These are phyloP conservation scores for Daldinia bambusicola DNA, from an alignment of 495 filamentous ascomycete species.

Conservation along the genomic window DNA sequence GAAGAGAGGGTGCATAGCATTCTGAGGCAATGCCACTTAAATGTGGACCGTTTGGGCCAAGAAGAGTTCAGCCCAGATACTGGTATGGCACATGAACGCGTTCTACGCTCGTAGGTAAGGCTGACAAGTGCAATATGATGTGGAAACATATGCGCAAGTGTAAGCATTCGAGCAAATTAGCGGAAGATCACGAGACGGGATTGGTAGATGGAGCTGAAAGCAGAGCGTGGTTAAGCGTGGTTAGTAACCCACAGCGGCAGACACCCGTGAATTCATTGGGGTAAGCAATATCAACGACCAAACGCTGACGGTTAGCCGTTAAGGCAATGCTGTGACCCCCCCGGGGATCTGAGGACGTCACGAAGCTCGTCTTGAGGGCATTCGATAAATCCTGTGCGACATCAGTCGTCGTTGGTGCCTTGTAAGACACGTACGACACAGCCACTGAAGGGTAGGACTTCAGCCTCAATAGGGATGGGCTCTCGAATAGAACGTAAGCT, in stretches of 20 bases:
- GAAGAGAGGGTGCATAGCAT: constrained; percentile 23
- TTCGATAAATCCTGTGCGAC: constrained; percentile 29
- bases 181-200: constrained; percentile 30
- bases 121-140: constrained; percentile 38
- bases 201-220: constrained; percentile 34
- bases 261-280: constrained; percentile 31
- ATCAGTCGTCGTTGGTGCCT: constrained; percentile 35
- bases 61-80: constrained; percentile 31
- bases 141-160: constrained; percentile 28
- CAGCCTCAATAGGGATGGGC: constrained; percentile 35
- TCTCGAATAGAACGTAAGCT: constrained; percentile 26
- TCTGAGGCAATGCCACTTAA: constrained; percentile 25
- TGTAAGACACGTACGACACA: constrained; percentile 43
- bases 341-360: constrained; percentile 21
- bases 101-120: constrained; percentile 35
- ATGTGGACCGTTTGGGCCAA: constrained; percentile 24
- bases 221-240: constrained; percentile 17
- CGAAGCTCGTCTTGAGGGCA: constrained; percentile 14
- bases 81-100: constrained; percentile 24
- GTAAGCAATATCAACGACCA: constrained; percentile 24
- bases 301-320: constrained; percentile 13
- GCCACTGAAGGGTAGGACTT: constrained; percentile 39
- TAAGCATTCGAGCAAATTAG: constrained; percentile 23
- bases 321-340: constrained; percentile 35
- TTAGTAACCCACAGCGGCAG: constrained; percentile 31